phyloP scores from a whole-genome alignment of 2,329 filamentous ascomycete species.

The Apiospora hydei region DNA sequence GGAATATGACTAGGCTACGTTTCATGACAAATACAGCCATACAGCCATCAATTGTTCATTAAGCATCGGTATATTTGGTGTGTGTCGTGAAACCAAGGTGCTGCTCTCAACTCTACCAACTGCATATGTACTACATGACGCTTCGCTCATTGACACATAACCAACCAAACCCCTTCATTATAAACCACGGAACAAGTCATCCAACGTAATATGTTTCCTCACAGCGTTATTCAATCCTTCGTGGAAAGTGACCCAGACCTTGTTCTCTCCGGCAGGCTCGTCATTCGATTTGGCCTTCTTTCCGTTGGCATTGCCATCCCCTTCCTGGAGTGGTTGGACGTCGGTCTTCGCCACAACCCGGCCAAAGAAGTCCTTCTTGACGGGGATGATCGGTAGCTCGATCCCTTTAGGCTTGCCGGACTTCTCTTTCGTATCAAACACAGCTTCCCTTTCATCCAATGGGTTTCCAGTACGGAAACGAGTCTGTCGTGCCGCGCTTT shows the following conservation, averaged over 20 bases:
- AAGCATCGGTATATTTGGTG: background rate
- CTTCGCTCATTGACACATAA: background rate
- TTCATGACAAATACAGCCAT: background rate
- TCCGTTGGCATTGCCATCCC: conserved; percentile 45
- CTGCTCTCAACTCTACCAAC: background rate
- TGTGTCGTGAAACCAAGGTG: background rate
- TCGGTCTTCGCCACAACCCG: conserved; percentile 44
- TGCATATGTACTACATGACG: background rate
- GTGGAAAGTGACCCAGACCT: conserved; percentile 78
- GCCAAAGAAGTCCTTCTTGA: conserved; percentile 51
- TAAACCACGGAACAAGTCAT: conserved; percentile 70
- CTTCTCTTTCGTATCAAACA: conserved; percentile 51
- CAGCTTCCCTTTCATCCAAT: conserved; percentile 32
- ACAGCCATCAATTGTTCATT: background rate
- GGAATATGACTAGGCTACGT: too few relatives aligned
- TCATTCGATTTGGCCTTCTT: conserved; percentile 34
- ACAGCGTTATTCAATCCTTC: conserved; percentile 84
- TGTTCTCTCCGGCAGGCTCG: conserved; percentile 53
- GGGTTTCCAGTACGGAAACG: conserved; percentile 64
- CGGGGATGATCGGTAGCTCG: conserved; percentile 41
- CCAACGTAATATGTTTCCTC: conserved; percentile 74
- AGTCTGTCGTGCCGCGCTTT: conserved; percentile 70
- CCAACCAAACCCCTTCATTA: conserved; percentile 36
- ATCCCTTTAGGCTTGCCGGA: conserved; percentile 44
- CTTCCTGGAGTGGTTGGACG: conserved; percentile 44